These are phyloP conservation scores for Colletotrichum sp. DNA, from an alignment of 2,329 filamentous ascomycete genomes.

Conservation along the genomic window DNA sequence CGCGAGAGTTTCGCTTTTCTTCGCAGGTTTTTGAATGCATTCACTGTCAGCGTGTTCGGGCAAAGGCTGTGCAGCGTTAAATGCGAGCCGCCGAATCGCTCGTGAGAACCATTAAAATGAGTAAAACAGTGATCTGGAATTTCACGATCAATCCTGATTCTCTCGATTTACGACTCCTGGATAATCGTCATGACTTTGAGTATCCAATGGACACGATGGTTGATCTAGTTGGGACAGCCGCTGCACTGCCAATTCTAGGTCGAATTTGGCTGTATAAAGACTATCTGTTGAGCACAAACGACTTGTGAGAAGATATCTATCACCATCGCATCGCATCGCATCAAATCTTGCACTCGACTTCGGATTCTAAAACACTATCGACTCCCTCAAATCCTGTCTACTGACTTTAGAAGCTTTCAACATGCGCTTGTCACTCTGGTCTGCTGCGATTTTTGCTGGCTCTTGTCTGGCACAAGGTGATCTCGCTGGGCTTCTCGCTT, in stretches of 20 bases:
- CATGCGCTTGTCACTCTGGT: neutral
- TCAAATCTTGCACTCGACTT: neutral
- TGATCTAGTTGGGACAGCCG: neutral
- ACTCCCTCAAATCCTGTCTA: neutral
- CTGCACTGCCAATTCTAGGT: neutral
- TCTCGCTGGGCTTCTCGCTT: conserved; percentile 24
- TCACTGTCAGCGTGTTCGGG: neutral
- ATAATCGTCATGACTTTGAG: neutral
- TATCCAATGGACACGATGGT: neutral
- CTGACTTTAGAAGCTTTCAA: neutral
- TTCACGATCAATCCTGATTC: neutral
- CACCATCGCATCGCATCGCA: neutral
- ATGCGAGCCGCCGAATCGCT: neutral
- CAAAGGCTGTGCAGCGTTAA: neutral
- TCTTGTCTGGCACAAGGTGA: conserved; percentile 23
- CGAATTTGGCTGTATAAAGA: neutral
- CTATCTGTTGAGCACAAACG: neutral
- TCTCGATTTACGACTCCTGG: neutral
- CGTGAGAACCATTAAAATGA: neutral
- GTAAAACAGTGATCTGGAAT: neutral
- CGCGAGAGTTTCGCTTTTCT: neutral
- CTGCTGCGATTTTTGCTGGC: neutral
- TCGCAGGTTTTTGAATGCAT: neutral
- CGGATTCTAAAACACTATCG: no score
- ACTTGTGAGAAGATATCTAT: neutral